Evolutionary conservation across 2,329 filamentous ascomycete species (phyloP).

Genomic region (Albifimbria verrucaria): DNA sequence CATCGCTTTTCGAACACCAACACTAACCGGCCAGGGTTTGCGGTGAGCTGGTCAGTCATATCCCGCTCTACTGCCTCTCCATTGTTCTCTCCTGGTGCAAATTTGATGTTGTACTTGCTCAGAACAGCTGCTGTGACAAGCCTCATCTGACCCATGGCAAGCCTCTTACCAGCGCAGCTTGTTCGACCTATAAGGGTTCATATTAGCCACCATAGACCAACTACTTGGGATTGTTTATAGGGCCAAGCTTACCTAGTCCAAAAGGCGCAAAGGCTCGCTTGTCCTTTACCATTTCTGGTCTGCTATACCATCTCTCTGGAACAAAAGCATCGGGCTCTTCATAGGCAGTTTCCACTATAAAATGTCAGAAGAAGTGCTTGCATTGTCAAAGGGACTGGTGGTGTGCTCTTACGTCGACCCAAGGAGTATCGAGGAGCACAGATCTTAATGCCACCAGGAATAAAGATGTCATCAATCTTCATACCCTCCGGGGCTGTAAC

Average conservation of each 20-base stretch:
- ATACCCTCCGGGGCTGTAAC: background rate
- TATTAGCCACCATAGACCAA: background rate
- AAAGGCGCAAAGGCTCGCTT: background rate
- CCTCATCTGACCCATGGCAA: background rate
- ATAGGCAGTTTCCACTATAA: background rate
- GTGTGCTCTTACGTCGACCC: background rate
- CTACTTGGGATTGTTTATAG: background rate
- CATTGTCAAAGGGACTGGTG: background rate
- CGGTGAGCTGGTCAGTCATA: background rate
- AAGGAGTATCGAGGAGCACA: background rate
- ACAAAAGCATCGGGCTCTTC: background rate
- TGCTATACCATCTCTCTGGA: background rate
- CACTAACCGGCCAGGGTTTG: background rate
- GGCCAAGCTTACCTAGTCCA: background rate
- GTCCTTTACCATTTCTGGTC: background rate
- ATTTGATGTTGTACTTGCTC: background rate
- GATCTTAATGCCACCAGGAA: background rate
- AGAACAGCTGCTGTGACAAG: background rate
- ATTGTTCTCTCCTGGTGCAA: background rate
- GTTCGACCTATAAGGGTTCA: background rate
- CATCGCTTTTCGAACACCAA: no score
- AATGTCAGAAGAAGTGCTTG: background rate
- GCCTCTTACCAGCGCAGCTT: background rate
- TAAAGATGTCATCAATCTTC: background rate
- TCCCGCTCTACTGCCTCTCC: background rate